Evolutionary conservation across 208 protist genomes (phyloP).

Genomic region (Acanthamoeba rhysodes): DNA sequence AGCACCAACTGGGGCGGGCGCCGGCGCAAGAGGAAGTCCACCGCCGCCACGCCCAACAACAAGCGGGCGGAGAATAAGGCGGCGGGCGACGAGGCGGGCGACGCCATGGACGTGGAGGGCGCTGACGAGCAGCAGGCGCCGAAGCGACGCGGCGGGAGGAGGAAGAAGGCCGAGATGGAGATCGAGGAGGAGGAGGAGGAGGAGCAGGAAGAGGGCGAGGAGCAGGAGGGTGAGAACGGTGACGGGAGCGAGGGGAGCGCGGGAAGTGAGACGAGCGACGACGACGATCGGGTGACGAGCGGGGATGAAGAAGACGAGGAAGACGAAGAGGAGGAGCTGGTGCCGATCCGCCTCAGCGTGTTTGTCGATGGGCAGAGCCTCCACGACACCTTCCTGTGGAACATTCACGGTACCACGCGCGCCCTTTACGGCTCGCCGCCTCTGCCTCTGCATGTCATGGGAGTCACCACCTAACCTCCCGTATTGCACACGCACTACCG

Average conservation of each 20-base stretch:
- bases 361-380: conserved; percentile 45
- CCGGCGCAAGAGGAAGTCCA: conserved; percentile 24
- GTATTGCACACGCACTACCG: too few species aligned
- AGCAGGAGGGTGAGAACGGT: background rate
- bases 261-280: background rate
- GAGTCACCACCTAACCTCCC: too few species aligned
- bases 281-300: background rate
- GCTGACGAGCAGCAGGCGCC: background rate
- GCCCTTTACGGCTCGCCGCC: too few species aligned
- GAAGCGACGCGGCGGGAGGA: background rate
- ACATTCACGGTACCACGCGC: conserved; percentile 28
- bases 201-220: background rate
- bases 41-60: too few species aligned
- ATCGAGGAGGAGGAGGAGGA: conserved; percentile 18
- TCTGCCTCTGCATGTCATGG: too few species aligned
- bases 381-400: conserved; percentile 73
- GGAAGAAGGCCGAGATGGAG: background rate
- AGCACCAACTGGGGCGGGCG: background rate
- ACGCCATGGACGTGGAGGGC: conserved; percentile 9
- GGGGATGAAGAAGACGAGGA: conserved; percentile 25
- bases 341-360: conserved; percentile 66
- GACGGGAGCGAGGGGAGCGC: background rate
- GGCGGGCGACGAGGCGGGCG: background rate
- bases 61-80: background rate
- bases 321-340: conserved; percentile 33